Evolutionary conservation across 2,329 filamentous ascomycete genomes (phyloP).

Genomic region (Colletotrichum tropicicola): DNA sequence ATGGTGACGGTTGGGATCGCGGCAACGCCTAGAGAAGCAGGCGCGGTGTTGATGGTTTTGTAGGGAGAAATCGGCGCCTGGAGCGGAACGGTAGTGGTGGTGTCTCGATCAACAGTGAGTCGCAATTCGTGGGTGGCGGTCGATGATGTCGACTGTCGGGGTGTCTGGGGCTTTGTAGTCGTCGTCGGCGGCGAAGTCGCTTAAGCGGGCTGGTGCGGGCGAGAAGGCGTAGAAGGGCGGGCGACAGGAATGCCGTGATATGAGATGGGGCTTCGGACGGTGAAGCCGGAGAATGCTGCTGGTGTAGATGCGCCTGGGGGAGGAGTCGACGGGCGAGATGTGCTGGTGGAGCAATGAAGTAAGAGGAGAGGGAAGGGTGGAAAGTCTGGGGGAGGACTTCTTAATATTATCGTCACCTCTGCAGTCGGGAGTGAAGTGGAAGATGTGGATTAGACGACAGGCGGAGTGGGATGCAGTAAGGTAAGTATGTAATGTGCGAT

Average conservation of each 20-base stretch:
- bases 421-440: conserved; percentile 4
- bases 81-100: not conserved
- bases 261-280: conserved; percentile 6
- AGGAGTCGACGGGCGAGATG: not conserved
- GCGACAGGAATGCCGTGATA: conserved; percentile 14
- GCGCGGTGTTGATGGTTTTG: not conserved
- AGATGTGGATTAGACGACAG: conserved; percentile 29
- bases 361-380: conserved; percentile 26
- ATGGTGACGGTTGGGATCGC: conserved; percentile 34
- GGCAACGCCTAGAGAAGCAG: conserved; percentile 11
- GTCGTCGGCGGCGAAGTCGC: conserved; percentile 8
- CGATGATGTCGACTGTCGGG: conserved; percentile 4
- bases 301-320: conserved; percentile 10
- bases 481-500: conserved; percentile 27
- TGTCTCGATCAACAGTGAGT: not conserved
- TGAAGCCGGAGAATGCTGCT: conserved; percentile 14
- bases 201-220: not conserved
- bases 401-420: conserved; percentile 33
- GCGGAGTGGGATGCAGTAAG: conserved; percentile 27
- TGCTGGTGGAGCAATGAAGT: conserved; percentile 31
- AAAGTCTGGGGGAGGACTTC: conserved; percentile 31
- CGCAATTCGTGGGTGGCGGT: not conserved
- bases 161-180: not conserved
- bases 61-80: conserved; percentile 18
- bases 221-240: too few relatives aligned